Base-by-base conservation (phyloP, 352 stramenopile genomes). In the Pythium dissimile region DNA sequence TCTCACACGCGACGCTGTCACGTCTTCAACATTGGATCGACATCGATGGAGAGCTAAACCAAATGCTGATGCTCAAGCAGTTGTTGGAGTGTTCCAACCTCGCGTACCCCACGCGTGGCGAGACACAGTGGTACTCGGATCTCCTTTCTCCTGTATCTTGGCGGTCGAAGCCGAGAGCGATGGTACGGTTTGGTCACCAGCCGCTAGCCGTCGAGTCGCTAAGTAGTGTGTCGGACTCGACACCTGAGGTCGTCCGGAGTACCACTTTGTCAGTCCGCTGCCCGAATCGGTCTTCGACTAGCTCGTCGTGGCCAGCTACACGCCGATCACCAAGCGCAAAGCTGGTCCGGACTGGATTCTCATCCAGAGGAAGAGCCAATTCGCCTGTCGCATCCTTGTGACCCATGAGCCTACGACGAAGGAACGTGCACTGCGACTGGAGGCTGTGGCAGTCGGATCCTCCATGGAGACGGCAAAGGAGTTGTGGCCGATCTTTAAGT, bases 221-320 rank as follows among this genome's bases (percentile, higher is more conserved):
- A 20, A 20, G 16, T 12, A 41, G 34, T 41, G 16, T n/a, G 13
- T 5, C 5, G 34, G 20, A 16, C 16, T n/a, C 12, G 12, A 15
- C 34, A 45, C 10, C n/a, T 16, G 48, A 23, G 9, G 49, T 66
- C 42, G 43, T 20, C 69, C 59, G 59, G 54, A 72, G 23, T 72
- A 69, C 46, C 43, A 58, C 3, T 69, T 72, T 31, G n/a, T 39
- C 10, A 47, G 34, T 10, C 41, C 54, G 2, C 44, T 69, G 5
- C 59, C 60, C 1, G 60, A 72, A 24, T 52, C 54, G 16, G 12
- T 72, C 0, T 69, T 64, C 10, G 65, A 72, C 21, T 49, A 69
- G 15, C 39, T 69, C n/a, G 59, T 50, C 1, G 55, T 72, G 24
- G 28, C 39, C 5, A 66, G 42, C n/a, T 66, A 66, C 51, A 10